Evolutionary conservation across 108 stramenopile genomes (phyloP), one percentile per base, ranked within the genome.

Genomic region (Stephanodiscus triporus): DNA sequence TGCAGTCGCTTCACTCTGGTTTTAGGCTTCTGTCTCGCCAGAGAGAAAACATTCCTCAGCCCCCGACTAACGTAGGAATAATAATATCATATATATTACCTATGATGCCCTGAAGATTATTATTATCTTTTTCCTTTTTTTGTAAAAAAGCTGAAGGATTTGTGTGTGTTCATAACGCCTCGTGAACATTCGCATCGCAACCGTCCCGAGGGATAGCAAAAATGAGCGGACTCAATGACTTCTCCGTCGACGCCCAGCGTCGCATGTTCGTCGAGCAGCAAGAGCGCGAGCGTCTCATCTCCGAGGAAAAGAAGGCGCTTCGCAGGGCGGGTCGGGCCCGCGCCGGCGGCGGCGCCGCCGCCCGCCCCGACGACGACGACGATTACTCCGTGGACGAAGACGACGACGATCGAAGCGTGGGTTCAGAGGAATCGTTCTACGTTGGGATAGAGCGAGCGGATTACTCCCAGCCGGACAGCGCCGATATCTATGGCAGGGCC

Each of bases 361-460:
- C 45, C 27, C 40, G 20, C 14, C 6, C 36, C 6, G 77, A 72
- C 49, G 77, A 78, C 37, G 75, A 76, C 6, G 51, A 51, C 23
- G 51, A 51, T 51, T 20, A 51, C 9, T 51, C 51, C 8, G 23
- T 51, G 23, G 26, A 57, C 43, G 77, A 78, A 22, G 63, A 72
- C 38, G 78, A 26, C 0, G 65, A 59, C 32, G 74, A 67, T 60
- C 58, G 8, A 5, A 50, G 50, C 43, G 9, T 80, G 11, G 72
- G 42, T 20, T 73, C 50, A 51, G 78, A 80, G 37, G 78, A 80
- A 60, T 71, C 70, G 30, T 80, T 80, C 66, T 80, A 80, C 64
- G 78, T 80, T 17, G 78, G 78, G 2, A 80, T 80, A 20, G 78
- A 80, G 43, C 26, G 78, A 34, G 78, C 78, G 16, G 78, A 80